phyloP scores from a whole-genome alignment of 2,329 filamentous ascomycete genomes.

The Neophaeococcomyces aloes region DNA sequence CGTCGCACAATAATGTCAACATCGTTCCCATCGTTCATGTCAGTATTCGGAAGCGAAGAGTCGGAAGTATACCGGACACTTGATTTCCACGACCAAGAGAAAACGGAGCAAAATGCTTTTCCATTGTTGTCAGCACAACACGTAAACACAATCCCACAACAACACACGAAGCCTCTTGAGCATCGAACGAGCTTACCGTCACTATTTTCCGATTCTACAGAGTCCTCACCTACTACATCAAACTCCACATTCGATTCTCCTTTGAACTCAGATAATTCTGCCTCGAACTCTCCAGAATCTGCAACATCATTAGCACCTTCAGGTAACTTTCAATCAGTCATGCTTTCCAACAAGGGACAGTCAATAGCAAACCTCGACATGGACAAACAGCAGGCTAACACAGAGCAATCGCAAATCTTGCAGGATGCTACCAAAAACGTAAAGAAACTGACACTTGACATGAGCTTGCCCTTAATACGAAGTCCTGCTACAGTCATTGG shows the following conservation, averaged over 20 bases:
- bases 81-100: slow-evolving; percentile 1
- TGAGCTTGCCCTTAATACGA: slow-evolving; percentile 36
- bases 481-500: slow-evolving; percentile 42
- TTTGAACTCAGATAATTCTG: slow-evolving; percentile 78
- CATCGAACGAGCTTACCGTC: slow-evolving; percentile 36
- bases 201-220: slow-evolving; percentile 64
- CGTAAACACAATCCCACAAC: background rate
- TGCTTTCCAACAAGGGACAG: slow-evolving; percentile 15
- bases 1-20: slow-evolving; percentile 18
- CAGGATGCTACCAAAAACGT: slow-evolving; percentile 40
- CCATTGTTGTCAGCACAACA: slow-evolving; percentile 1
- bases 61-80: background rate
- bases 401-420: slow-evolving; percentile 17
- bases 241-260: slow-evolving; percentile 87
- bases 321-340: slow-evolving; percentile 29
- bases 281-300: slow-evolving; percentile 85
- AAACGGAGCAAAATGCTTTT: slow-evolving; percentile 5
- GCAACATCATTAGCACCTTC: slow-evolving; percentile 60
- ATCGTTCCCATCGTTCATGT: slow-evolving; percentile 22
- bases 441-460: slow-evolving; percentile 54
- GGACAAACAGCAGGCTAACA: slow-evolving; percentile 16
- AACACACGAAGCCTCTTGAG: slow-evolving; percentile 14
- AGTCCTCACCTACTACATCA: slow-evolving; percentile 91
- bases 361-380: slow-evolving; percentile 19
- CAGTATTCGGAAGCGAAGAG: slow-evolving; percentile 16